These are phyloP conservation scores for Chamaenerion angustifolium DNA, from an alignment of 345 rosid genomes.

Conservation along the genomic window DNA sequence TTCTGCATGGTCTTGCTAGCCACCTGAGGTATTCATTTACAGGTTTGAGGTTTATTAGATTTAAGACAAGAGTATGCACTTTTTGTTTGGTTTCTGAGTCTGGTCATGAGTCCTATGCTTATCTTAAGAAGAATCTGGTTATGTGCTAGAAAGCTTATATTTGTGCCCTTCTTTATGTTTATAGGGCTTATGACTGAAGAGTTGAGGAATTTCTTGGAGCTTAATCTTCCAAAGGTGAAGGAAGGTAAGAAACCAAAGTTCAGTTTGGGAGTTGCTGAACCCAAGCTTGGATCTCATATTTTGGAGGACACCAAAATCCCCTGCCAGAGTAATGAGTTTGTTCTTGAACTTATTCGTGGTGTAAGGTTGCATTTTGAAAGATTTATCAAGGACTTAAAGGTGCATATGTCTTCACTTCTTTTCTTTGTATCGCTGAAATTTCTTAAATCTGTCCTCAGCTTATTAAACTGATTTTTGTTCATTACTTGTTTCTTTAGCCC, in stretches of 20 bases:
- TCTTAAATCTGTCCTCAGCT: background rate
- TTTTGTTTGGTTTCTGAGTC: too few relatives aligned
- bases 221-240: conserved; percentile 82
- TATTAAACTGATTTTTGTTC: background rate
- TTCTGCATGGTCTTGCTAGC: too few relatives aligned
- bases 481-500: conserved; percentile 29
- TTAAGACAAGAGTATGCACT: too few relatives aligned
- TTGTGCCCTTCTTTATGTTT: background rate
- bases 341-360: conserved; percentile 85
- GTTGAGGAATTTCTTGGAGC: conserved; percentile 67
- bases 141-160: background rate
- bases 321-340: conserved; percentile 74
- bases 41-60: too few relatives aligned
- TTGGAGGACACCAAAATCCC: conserved; percentile 63
- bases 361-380: conserved; percentile 67
- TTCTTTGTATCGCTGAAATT: background rate
- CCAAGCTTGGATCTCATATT: conserved; percentile 78
- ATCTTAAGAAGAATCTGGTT: background rate
- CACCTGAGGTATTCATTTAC: too few relatives aligned
- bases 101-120: too few relatives aligned
- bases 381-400: conserved; percentile 89
- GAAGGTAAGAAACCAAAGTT: conserved; percentile 67
- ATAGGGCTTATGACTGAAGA: conserved; percentile 63
- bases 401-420: conserved; percentile 13
- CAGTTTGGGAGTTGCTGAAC: conserved; percentile 74